Base-by-base conservation (phyloP, 2,329 filamentous ascomycete genomes). In the Trichoderma harzianum region DNA sequence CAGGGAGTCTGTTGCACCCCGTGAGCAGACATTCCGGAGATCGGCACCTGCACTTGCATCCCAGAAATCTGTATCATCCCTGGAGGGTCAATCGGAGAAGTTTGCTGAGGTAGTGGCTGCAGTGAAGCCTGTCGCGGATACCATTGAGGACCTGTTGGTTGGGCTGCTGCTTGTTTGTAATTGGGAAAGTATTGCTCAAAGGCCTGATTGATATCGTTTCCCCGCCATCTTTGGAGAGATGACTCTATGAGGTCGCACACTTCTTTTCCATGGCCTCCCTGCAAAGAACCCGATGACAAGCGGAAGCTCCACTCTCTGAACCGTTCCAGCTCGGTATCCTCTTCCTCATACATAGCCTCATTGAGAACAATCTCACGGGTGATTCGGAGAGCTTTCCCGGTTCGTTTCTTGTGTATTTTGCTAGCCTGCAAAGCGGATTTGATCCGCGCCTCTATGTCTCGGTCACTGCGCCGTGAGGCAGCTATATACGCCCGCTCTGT, bases 321-420 rank as follows among this genome's bases (percentile, higher is more conserved):
- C 73, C 89, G 86, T 1, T 91, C 90, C 28, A 93, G 79, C 71
- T 95, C 92, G 76, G 97, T 93, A 68, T 97, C 94, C 78, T 97
- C 93, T 80, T 97, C 95, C 78, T 97, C 94, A 79, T 98, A 98
- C 93, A 97, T 97, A 80, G 97, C 94, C 80, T 97, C 95, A 74
- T 93, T 94, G 76, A 92, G 85, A 14, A 97, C 94, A 30, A 96
- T 94, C 77, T 96, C 89, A 80, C 95, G 92, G 30, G 92, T 94
- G 72, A 98, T 92, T 76, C 91, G 90, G 72, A 98, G 86, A 2
- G 88, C 90, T 76, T 94, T 92, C 51, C 95, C 95, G 0, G 95
- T 97, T 21, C 94, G 90, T 79, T 91, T 89, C 83, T 94, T 94
- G 86, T 97, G 95, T 47, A 97, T 93, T 77, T 94, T 91, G n/a